Percentiles rank a stretch among this genome's conserved stretches.
phyloP scores from a whole-genome alignment of 2,329 filamentous ascomycete species.

The Fusarium multiceps region DNA sequence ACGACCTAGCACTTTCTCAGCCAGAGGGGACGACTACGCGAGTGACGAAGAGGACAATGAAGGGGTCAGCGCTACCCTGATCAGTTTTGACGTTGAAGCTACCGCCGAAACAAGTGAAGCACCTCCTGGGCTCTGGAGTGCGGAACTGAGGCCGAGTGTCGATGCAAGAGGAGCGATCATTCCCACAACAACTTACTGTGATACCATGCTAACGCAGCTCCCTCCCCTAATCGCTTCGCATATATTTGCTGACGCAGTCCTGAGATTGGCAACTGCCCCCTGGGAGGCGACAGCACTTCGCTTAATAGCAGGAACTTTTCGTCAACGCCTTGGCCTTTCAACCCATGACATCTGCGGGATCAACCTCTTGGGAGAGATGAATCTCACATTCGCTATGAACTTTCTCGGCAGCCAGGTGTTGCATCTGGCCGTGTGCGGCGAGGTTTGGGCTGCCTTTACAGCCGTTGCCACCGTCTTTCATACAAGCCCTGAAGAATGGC shows the following conservation, averaged over 20 bases:
- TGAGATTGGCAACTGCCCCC: slow-evolving; percentile 58
- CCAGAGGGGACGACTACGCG: slow-evolving; percentile 63
- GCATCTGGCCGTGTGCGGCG: slow-evolving; percentile 44
- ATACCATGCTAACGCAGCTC: slow-evolving; percentile 63
- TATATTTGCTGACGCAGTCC: slow-evolving; percentile 57
- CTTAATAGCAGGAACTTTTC: slow-evolving; percentile 57
- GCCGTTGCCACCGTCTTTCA: slow-evolving; percentile 26
- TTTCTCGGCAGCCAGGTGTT: slow-evolving; percentile 59
- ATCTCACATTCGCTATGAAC: slow-evolving; percentile 56
- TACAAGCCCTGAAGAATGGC: slow-evolving; percentile 33
- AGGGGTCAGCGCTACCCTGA: slow-evolving; percentile 65
- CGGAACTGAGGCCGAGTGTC: slow-evolving; percentile 66
- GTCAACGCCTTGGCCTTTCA: slow-evolving; percentile 53
- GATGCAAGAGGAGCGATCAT: slow-evolving; percentile 45
- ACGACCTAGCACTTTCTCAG: slow-evolving; percentile 60
- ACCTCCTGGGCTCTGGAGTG: slow-evolving; percentile 66
- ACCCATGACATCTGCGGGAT: slow-evolving; percentile 54
- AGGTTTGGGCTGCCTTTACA: slow-evolving; percentile 33
- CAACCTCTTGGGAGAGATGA: slow-evolving; percentile 53
- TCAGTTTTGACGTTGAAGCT: slow-evolving; percentile 71
- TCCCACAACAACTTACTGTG: slow-evolving; percentile 54
- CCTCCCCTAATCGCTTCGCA: slow-evolving; percentile 61
- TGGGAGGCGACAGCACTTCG: slow-evolving; percentile 61
- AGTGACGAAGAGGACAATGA: slow-evolving; percentile 69
- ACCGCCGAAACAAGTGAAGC: slow-evolving; percentile 63